Conservation (phyloP, 2,329 filamentous ascomycete genomes). For the Diaporthe sp. region DNA sequence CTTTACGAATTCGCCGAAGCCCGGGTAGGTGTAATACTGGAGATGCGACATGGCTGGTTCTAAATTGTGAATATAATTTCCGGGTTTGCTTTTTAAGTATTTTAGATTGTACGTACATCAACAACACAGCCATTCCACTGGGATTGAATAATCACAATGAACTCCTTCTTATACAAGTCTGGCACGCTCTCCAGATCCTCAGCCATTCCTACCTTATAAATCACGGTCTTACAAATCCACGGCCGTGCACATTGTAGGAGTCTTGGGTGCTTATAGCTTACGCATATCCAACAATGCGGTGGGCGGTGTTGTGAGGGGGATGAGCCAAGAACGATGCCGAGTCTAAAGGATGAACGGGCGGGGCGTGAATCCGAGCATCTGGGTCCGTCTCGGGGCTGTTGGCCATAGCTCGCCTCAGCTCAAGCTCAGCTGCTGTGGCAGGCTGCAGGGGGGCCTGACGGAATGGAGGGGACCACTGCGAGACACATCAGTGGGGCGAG, state of each 20-base stretch:
- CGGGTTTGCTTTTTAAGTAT: not conserved
- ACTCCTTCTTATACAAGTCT: not conserved
- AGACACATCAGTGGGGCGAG: slow-evolving; percentile 20
- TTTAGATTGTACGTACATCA: not conserved
- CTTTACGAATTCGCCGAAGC: slow-evolving; percentile 17
- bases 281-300: not conserved
- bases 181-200: no score
- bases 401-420: slow-evolving; percentile 12
- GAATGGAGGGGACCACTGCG: not conserved
- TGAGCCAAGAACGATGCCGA: slow-evolving; percentile 28
- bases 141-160: not conserved
- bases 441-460: not conserved
- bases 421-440: not conserved
- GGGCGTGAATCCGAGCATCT: slow-evolving; percentile 16
- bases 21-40: slow-evolving; percentile 11
- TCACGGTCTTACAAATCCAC: not conserved
- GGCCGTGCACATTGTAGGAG: not conserved
- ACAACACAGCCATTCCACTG: not conserved
- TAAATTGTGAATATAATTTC: not conserved
- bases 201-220: not conserved
- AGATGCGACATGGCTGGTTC: not conserved
- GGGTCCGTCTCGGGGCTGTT: slow-evolving; percentile 1
- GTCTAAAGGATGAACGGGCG: slow-evolving; percentile 21
- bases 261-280: not conserved
- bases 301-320: no score